Evolutionary conservation across 139 green algal species (phyloP).

Genomic region (Coelastrella sp.): DNA sequence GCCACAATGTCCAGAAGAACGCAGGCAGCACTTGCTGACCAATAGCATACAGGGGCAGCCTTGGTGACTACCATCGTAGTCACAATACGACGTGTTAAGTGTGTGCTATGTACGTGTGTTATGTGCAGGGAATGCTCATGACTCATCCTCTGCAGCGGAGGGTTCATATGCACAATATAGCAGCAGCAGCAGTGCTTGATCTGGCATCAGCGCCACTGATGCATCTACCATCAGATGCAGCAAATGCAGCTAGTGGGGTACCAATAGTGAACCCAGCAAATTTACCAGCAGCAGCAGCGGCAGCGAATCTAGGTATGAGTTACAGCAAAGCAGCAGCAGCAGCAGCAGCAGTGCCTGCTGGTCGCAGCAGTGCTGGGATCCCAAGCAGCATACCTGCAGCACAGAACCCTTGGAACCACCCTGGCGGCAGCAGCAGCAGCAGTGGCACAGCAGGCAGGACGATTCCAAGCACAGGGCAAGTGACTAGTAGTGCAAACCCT

Average conservation of each 20-base stretch:
- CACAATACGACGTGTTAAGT: too few relatives aligned
- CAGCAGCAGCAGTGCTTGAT: constrained; percentile 24
- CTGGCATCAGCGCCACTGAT: not conserved
- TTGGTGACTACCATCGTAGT: too few relatives aligned
- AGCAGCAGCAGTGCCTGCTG: constrained; percentile 13
- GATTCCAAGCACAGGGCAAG: not conserved
- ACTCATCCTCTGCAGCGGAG: constrained; percentile 32
- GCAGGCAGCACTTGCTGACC: too few relatives aligned
- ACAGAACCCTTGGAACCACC: not conserved
- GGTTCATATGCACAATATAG: not conserved
- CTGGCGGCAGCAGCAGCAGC: constrained; percentile 17
- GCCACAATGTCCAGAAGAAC: too few relatives aligned
- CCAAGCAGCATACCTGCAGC: not conserved
- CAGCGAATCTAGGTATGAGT: too few relatives aligned
- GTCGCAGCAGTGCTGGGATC: not conserved
- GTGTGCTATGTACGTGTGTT: too few relatives aligned
- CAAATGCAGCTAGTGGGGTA: constrained; percentile 25
- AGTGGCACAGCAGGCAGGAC: not conserved
- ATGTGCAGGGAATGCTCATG: constrained; percentile 5
- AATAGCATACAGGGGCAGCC: too few relatives aligned
- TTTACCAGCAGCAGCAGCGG: too few relatives aligned
- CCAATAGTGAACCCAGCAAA: not conserved
- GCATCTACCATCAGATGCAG: constrained; percentile 27
- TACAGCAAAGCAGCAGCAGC: not conserved
- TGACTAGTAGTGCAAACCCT: not conserved